Base-by-base conservation (phyloP, 1,284 basidiomycete genomes). In the Apiotrichum gamsii region DNA sequence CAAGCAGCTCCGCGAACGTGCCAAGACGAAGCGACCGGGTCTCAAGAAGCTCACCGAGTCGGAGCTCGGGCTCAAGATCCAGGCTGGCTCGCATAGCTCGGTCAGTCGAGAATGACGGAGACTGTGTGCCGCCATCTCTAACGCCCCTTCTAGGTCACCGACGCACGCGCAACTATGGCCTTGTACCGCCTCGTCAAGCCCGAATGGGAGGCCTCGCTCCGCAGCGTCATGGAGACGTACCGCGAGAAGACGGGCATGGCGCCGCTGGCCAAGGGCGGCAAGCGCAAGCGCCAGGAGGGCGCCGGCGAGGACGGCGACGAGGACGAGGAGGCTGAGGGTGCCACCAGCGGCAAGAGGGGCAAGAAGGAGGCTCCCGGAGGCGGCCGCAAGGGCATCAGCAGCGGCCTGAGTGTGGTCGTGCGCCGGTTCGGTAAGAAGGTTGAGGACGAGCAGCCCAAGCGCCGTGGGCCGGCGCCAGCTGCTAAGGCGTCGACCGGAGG, bases 161-260 rank as follows among this genome's bases (percentile, higher is more conserved):
- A 98, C 66, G 93, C 94, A 2, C 78, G 90, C 39, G 91, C 93
- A 0, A 90, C 94, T 0, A 97, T 98, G 90, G 93, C 90, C 0
- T 75, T 97, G 20, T 98, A 88, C 71, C 78, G 90, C 8, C 69
- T 94, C n/a, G 80, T 94, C 67, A 85, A 87, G 62, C 81, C 81
- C 49, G 80, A 82, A 43, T 97, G 90, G 90, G 91, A 97, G 49
- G 70, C 73, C 38, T 67, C 72, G 16, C 56, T 76, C 21, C 56
- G 65, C 28, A 57, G 53, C 15, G 49, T 52, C 2, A 72, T 67
- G 20, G 67, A 70, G 51, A 63, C 65, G 11, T 72, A 64, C 49
- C 55, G 55, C 8, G 52, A 57, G 24, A 69, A 70, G 52, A 59
- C 57, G 25, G 56, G 54, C 8, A 48, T 56, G 24, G 45, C 45